Evolutionary conservation across 257 asterid genomes (phyloP).

Genomic region (Jasminum sambac): DNA sequence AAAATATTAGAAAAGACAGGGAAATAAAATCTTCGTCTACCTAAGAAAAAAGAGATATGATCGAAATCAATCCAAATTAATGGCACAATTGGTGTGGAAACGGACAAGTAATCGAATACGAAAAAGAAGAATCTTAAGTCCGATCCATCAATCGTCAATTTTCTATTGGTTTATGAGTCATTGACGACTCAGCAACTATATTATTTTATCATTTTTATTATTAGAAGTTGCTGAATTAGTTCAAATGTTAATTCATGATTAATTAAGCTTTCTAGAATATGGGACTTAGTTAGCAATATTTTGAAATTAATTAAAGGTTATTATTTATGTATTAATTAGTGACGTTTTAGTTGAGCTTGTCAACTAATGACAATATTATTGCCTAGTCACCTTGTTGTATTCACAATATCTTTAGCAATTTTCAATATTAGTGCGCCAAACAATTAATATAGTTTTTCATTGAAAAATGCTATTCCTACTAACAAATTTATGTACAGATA

Average conservation of each 20-base stretch:
- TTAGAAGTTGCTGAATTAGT: constrained; percentile 37
- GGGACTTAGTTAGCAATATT: neutral
- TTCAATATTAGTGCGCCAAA: neutral
- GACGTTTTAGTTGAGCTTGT: constrained; percentile 22
- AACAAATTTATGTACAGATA: no score
- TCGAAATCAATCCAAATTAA: neutral
- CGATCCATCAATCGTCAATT: constrained; percentile 21
- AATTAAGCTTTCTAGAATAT: constrained; percentile 3
- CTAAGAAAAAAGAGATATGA: no score
- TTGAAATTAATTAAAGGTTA: neutral
- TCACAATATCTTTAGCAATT: neutral
- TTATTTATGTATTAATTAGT: constrained; percentile 10
- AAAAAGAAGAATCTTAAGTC: constrained; percentile 19
- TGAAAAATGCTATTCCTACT: no score
- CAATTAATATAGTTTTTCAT: neutral
- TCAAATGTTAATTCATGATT: constrained; percentile 30
- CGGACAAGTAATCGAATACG: constrained; percentile 24
- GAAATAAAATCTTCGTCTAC: no score
- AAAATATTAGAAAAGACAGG: no score
- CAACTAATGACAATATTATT: constrained; percentile 33
- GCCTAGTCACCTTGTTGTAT: constrained; percentile 5
- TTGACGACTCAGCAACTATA: constrained; percentile 21
- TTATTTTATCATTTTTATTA: constrained; percentile 19
- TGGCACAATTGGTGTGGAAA: constrained; percentile 12
- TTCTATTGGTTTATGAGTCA: constrained; percentile 48